phyloP scores from a whole-genome alignment of 106 monocot species.

The Phalaenopsis equestris region DNA sequence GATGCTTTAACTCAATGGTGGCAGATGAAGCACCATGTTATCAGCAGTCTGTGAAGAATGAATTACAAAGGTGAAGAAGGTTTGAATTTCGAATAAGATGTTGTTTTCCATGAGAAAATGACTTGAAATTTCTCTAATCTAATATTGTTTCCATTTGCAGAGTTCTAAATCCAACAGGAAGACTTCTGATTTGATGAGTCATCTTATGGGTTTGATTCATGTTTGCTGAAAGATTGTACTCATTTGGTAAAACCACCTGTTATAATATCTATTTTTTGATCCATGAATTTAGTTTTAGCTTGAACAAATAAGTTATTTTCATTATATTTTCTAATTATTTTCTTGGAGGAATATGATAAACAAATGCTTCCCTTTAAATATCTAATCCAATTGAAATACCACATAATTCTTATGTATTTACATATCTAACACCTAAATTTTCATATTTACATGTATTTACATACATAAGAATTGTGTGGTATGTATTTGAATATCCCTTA shows the following conservation, averaged over 20 bases:
- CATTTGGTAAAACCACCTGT: not conserved
- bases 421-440: too few species aligned
- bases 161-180: not conserved
- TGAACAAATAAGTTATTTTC: not conserved
- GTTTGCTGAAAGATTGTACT: not conserved
- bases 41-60: not conserved
- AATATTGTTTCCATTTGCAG: not conserved
- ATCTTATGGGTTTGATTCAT: not conserved
- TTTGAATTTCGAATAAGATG: not conserved
- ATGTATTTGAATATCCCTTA: too few species aligned
- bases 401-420: too few species aligned
- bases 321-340: not conserved
- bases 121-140: not conserved
- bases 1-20: too few species aligned
- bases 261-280: not conserved
- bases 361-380: too few species aligned
- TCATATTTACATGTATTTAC: too few species aligned
- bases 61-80: conserved; percentile 1
- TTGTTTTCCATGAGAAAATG: not conserved
- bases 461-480: too few species aligned
- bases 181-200: not conserved
- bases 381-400: too few species aligned
- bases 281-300: not conserved
- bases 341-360: not conserved
- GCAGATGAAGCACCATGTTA: too few species aligned